Conservation (phyloP, 192 early-diverging fungal genomes). For the Spizellomyces sp. region DNA sequence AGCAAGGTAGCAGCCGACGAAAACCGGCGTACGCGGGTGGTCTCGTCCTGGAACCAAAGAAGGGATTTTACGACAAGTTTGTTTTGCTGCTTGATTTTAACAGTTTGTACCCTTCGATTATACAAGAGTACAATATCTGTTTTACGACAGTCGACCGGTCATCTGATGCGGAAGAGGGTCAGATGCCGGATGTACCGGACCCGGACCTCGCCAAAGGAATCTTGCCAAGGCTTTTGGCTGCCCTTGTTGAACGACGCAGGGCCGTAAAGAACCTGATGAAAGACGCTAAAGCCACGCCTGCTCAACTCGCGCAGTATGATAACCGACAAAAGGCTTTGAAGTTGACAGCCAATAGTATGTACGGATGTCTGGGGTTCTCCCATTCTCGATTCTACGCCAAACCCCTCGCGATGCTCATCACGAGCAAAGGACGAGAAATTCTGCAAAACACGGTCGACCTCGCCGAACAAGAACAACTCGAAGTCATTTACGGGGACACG, state of each 20-base stretch:
- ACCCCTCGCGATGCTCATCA: slow-evolving; percentile 97
- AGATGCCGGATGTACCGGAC: slow-evolving; percentile 78
- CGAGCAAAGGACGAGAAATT: slow-evolving; percentile 92
- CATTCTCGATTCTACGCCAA: slow-evolving; percentile 96
- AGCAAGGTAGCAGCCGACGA: slow-evolving; percentile 47
- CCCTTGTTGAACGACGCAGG: slow-evolving; percentile 85
- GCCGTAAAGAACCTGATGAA: slow-evolving; percentile 92
- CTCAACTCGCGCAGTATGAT: slow-evolving; percentile 67
- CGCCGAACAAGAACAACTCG: slow-evolving; percentile 73
- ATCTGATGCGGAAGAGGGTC: slow-evolving; percentile 51
- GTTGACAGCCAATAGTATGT: slow-evolving; percentile 98
- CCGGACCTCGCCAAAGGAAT: slow-evolving; percentile 70
- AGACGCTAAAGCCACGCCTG: slow-evolving; percentile 55
- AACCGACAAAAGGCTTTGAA: slow-evolving; percentile 95
- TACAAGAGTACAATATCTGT: slow-evolving; percentile 99
- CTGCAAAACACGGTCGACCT: slow-evolving; percentile 90
- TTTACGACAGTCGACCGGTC: slow-evolving; percentile 90
- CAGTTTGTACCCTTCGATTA: slow-evolving; percentile 98
- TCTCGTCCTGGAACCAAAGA: slow-evolving; percentile 96
- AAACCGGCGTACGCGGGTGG: slow-evolving; percentile 95
- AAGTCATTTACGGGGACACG: slow-evolving; percentile 99
- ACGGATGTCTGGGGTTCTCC: slow-evolving; percentile 93
- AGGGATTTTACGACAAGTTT: slow-evolving; percentile 94
- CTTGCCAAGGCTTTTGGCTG: slow-evolving; percentile 83
- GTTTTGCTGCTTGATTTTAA: slow-evolving; percentile 98